Conservation (phyloP, 257 asterid genomes). For the Perilla frutescens region DNA sequence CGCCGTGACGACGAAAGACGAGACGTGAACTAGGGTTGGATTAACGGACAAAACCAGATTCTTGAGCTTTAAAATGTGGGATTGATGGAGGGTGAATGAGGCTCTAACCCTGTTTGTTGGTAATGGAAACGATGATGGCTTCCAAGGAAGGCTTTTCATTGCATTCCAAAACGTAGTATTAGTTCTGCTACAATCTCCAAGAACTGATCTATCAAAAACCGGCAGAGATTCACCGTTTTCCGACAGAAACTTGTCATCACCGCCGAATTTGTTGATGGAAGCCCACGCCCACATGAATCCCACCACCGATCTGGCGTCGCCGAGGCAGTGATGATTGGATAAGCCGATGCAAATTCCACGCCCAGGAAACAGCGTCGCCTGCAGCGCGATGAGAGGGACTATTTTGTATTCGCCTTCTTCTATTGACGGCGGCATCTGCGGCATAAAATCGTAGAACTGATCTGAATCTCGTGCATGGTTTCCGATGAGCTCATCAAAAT, state of each 20-base stretch:
- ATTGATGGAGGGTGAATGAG: constrained; percentile 17
- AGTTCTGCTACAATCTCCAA: neutral
- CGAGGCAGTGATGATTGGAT: neutral
- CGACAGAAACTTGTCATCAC: constrained; percentile 13
- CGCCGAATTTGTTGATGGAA: constrained; percentile 26
- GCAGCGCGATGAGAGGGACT: constrained; percentile 42
- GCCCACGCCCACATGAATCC: constrained; percentile 56
- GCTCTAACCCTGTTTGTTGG: constrained; percentile 29
- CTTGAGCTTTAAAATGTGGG: constrained; percentile 13
- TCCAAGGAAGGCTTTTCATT: neutral
- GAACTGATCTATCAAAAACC: constrained; percentile 16
- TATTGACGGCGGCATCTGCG: constrained; percentile 34
- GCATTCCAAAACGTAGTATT: neutral
- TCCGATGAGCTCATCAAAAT: constrained; percentile 36
- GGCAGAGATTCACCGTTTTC: constrained; percentile 32
- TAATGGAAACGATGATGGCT: neutral
- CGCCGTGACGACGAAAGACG: constrained; percentile 45
- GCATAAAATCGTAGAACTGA: constrained; percentile 48
- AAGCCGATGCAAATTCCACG: constrained; percentile 37
- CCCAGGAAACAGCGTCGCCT: constrained; percentile 54
- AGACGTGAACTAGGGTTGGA: constrained; percentile 35
- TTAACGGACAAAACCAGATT: too few species aligned
- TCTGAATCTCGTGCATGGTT: constrained; percentile 39
- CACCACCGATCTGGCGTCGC: constrained; percentile 27
- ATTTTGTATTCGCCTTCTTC: constrained; percentile 30